Conservation (phyloP, 2,329 filamentous ascomycete genomes). For the Penicillium sp. region DNA sequence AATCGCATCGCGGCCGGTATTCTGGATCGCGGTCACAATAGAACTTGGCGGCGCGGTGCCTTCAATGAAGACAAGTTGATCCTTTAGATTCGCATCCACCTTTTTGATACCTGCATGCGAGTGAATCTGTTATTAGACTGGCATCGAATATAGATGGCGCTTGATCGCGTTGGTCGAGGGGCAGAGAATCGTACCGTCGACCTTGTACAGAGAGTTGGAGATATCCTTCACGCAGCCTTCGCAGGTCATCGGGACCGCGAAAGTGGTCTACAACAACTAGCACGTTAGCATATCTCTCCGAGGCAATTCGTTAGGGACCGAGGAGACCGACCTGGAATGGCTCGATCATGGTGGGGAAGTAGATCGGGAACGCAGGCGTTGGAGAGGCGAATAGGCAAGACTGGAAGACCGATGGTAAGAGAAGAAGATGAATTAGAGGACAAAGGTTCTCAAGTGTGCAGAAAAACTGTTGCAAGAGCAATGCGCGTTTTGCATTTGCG, state of each 20-base stretch:
- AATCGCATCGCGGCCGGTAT: conserved; percentile 89
- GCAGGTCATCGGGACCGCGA: conserved; percentile 92
- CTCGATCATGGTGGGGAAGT: conserved; percentile 40
- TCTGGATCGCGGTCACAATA: conserved; percentile 84
- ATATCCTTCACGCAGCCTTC: conserved; percentile 84
- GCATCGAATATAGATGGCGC: no score
- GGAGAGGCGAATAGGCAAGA: not conserved
- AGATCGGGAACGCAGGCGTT: conserved; percentile 8
- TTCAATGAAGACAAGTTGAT: conserved; percentile 80
- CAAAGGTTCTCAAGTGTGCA: not conserved
- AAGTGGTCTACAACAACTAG: conserved; percentile 66
- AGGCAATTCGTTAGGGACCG: not conserved
- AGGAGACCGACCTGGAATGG: conserved; percentile 45
- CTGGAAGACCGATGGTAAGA: not conserved
- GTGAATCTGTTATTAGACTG: not conserved
- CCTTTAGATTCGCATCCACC: conserved; percentile 75
- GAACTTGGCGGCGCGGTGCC: conserved; percentile 86
- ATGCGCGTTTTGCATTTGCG: no score
- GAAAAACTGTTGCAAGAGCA: not conserved
- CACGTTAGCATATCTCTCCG: conserved; percentile 16
- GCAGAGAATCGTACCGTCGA: conserved; percentile 57
- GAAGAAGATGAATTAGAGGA: not conserved
- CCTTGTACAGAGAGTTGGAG: conserved; percentile 70
- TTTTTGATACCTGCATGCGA: conserved; percentile 66
- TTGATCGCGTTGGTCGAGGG: no score